Base-by-base conservation (phyloP, 2,329 filamentous ascomycete species). In the Fonsecaea erecta region DNA sequence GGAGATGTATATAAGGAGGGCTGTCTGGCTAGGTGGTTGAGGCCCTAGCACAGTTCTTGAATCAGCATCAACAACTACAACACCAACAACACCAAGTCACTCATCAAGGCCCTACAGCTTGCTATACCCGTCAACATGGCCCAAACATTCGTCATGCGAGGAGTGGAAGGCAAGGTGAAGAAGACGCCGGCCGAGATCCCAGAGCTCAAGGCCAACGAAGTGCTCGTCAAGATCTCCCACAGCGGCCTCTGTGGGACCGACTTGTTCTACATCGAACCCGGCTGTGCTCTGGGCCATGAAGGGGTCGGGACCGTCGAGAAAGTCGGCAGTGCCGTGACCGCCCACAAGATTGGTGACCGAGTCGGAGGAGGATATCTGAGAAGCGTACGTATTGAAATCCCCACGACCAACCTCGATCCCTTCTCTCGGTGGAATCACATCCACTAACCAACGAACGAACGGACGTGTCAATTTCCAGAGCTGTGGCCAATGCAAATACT, bases 401-500 rank as follows among this genome's bases (percentile, higher is more conserved):
- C n/a, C n/a, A n/a, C n/a, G n/a, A n/a, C n/a, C n/a, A n/a, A n/a
- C n/a, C n/a, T n/a, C n/a, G n/a, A n/a, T n/a, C n/a, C n/a, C n/a
- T n/a, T n/a, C n/a, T n/a, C n/a, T n/a, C n/a, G n/a, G n/a, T n/a
- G n/a, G n/a, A n/a, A n/a, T n/a, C n/a, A n/a, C n/a, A n/a, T n/a
- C n/a, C n/a, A n/a, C n/a, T n/a, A n/a, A n/a, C n/a, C n/a, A n/a
- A n/a, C n/a, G n/a, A n/a, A n/a, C n/a, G n/a, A n/a, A n/a, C n/a
- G n/a, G n/a, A n/a, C n/a, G n/a, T n/a, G n/a, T n/a, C n/a, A n/a
- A n/a, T n/a, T n/a, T n/a, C n/a, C 70, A 75, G 56, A 72, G 72
- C 66, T 80, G 78, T 67, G 77, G 76, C 12, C 66, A 71, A 21
- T 81, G 78, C 68, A 67, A 67, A 3, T 68, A 75, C 56, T 79